phyloP scores from a whole-genome alignment of 129 eudicot species.

The Helianthus tuberosus region DNA sequence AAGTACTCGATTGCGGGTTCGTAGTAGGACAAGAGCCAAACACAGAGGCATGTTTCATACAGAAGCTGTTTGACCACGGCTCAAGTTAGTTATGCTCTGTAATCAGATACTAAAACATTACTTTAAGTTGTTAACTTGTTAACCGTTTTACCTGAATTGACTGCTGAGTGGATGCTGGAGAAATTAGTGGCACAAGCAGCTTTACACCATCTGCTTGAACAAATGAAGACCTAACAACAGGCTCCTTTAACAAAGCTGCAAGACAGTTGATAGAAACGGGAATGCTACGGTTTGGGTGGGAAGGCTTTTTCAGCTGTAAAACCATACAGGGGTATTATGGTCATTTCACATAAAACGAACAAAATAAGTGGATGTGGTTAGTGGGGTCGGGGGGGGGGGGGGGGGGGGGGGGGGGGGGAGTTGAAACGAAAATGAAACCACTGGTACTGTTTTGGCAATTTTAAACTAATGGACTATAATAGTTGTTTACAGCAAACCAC shows the following conservation, averaged over 20 bases:
- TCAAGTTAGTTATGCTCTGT: not conserved
- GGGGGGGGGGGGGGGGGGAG: too few relatives aligned
- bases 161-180: constrained; percentile 98
- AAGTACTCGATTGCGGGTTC: constrained; percentile 94
- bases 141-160: constrained; percentile 71
- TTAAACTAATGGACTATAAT: too few relatives aligned
- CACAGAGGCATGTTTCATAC: constrained; percentile 92
- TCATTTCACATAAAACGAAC: too few relatives aligned
- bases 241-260: constrained; percentile 76
- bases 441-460: too few relatives aligned
- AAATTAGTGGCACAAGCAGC: constrained; percentile 82
- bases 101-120: not conserved
- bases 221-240: constrained; percentile 78
- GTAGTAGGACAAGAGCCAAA: constrained; percentile 96
- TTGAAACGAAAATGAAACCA: too few relatives aligned
- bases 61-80: constrained; percentile 63
- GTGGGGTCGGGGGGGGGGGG: too few relatives aligned
- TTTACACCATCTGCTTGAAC: constrained; percentile 95
- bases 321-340: not conserved
- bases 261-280: constrained; percentile 76
- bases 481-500: too few relatives aligned
- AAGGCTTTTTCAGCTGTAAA: constrained; percentile 84
- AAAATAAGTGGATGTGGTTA: too few relatives aligned
- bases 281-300: constrained; percentile 80
- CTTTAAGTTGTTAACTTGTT: not conserved